Conservation (phyloP, 2,329 filamentous ascomycete species). For the Coniochaeta prunicola region DNA sequence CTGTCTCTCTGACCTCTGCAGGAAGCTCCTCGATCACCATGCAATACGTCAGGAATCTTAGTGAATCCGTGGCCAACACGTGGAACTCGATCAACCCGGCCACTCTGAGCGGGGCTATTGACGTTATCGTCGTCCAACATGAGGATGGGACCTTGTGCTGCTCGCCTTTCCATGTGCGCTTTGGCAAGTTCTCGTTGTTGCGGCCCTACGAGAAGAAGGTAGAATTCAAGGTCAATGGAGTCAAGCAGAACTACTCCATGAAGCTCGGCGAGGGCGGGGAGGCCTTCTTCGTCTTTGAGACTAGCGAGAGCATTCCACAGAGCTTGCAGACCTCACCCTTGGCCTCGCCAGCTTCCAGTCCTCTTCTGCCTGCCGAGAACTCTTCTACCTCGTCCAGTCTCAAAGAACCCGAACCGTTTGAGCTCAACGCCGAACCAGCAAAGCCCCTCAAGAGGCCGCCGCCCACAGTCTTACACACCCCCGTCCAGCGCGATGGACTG, state of each 20-base stretch:
- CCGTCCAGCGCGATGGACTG: constrained; percentile 27
- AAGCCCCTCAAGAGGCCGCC: constrained; percentile 36
- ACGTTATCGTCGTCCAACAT: constrained; percentile 96
- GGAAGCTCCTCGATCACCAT: constrained; percentile 40
- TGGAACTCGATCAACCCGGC: constrained; percentile 99
- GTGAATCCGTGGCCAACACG: constrained; percentile 92
- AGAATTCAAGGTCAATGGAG: constrained; percentile 90
- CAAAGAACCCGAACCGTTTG: constrained; percentile 63
- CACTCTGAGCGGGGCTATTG: constrained; percentile 93
- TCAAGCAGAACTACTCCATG: constrained; percentile 92
- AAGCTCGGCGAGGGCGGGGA: constrained; percentile 96
- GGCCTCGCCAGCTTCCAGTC: constrained; percentile 82
- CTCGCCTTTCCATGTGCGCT: constrained; percentile 96
- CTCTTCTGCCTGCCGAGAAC: constrained; percentile 51
- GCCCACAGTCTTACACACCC: constrained; percentile 31
- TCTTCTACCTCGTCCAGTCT: constrained; percentile 34
- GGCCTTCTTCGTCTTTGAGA: constrained; percentile 98
- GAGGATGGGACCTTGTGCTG: constrained; percentile 85
- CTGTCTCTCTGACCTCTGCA: background rate
- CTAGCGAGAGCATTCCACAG: constrained; percentile 83
- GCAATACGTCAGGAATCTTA: constrained; percentile 97
- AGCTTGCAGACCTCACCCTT: constrained; percentile 91
- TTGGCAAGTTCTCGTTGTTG: constrained; percentile 95
- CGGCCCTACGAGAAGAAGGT: constrained; percentile 98
- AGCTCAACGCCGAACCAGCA: constrained; percentile 45